Conservation (phyloP, 2,329 filamentous ascomycete genomes). For the Colletotrichum neosansevieriae region DNA sequence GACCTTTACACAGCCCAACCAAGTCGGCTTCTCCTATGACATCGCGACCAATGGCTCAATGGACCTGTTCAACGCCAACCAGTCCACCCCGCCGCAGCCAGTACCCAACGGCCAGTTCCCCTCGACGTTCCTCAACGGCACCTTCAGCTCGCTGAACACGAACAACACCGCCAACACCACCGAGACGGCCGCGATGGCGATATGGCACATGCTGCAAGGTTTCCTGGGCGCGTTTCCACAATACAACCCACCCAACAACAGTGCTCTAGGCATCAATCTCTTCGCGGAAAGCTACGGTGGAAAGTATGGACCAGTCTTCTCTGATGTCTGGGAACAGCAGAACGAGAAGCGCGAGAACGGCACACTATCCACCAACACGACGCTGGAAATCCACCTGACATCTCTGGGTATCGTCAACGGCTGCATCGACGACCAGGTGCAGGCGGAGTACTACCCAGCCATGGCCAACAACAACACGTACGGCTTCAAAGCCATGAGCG, state of each 20-base stretch:
- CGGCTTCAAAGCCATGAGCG: constrained; percentile 65
- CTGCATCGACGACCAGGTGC: constrained; percentile 73
- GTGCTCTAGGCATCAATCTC: constrained; percentile 69
- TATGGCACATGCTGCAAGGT: constrained; percentile 75
- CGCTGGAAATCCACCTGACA: constrained; percentile 69
- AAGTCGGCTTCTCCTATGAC: constrained; percentile 78
- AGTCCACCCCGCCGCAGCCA: constrained; percentile 51
- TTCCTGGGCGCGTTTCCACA: constrained; percentile 70
- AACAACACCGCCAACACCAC: constrained; percentile 67
- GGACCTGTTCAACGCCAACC: constrained; percentile 56
- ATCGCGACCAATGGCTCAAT: constrained; percentile 71
- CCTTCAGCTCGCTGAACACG: constrained; percentile 68
- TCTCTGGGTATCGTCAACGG: constrained; percentile 80
- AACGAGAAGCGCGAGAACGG: constrained; percentile 68
- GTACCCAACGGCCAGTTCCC: constrained; percentile 40
- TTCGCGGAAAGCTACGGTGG: constrained; percentile 80
- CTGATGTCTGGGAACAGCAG: constrained; percentile 69
- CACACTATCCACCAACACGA: constrained; percentile 59
- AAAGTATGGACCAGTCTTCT: constrained; percentile 76
- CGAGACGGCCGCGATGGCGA: constrained; percentile 65
- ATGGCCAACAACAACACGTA: constrained; percentile 74
- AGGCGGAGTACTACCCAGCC: constrained; percentile 67
- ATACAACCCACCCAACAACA: constrained; percentile 63
- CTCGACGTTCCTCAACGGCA: constrained; percentile 68
- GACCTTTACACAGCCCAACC: constrained; percentile 67